Evolutionary conservation across 2,329 filamentous ascomycete genomes (phyloP).

Genomic region (Colletotrichum eleusines): DNA sequence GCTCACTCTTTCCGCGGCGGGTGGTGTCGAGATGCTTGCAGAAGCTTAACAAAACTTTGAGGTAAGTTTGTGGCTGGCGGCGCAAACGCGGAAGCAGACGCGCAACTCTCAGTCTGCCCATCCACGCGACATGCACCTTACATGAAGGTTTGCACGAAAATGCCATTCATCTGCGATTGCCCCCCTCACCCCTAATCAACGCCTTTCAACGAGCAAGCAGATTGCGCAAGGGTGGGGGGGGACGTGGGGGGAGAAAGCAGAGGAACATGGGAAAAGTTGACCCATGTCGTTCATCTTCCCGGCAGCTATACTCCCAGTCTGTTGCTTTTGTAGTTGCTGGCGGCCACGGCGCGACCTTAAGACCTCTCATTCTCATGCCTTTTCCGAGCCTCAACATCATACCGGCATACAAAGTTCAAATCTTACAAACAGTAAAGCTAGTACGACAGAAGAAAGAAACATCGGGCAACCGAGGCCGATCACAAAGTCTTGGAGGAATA

Average conservation of each 20-base stretch:
- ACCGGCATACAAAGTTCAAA: not conserved
- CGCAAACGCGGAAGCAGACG: not conserved
- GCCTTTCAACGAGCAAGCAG: not conserved
- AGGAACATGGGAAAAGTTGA: not conserved
- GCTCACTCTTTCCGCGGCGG: not conserved
- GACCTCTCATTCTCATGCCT: not conserved
- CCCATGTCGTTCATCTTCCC: not conserved
- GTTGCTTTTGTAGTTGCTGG: not conserved
- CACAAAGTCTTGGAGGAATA: not conserved
- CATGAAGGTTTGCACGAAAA: not conserved
- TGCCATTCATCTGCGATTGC: not conserved
- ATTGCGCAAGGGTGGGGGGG: not conserved
- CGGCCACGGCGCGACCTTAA: not conserved
- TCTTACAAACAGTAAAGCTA: too few relatives aligned
- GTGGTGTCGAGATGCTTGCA: not conserved
- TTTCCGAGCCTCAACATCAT: not conserved
- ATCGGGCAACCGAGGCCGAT: not conserved
- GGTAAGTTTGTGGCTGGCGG: not conserved
- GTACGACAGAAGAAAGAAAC: not conserved
- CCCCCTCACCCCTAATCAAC: not conserved
- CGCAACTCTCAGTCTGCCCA: not conserved
- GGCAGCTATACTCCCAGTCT: too few relatives aligned
- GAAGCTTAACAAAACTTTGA: not conserved
- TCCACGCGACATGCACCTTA: not conserved
- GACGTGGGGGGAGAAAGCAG: not conserved